Percentiles rank a stretch among this genome's conserved stretches.
Evolutionary conservation across 2,329 filamentous ascomycete genomes (phyloP).

Genomic region (Ambrosiella xylebori): DNA sequence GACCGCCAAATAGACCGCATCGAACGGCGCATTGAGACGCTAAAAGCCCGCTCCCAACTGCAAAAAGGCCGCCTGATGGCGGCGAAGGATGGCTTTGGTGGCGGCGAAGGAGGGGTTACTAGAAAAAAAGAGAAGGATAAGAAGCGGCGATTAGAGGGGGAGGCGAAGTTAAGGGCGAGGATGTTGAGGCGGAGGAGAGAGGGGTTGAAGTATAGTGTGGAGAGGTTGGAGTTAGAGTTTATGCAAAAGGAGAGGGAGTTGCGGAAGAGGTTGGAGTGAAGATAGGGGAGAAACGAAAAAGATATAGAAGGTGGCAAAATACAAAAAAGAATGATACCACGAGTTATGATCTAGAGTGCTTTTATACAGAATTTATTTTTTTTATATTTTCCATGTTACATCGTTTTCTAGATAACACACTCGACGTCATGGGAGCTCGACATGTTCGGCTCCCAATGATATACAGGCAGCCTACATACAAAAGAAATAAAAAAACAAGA

Average conservation of each 20-base stretch:
- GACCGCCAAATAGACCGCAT: slow-evolving; percentile 69
- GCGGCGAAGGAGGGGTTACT: slow-evolving; percentile 4
- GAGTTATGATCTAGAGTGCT: not conserved
- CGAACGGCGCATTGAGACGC: slow-evolving; percentile 62
- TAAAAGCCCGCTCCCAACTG: slow-evolving; percentile 68
- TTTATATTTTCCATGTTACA: too few relatives aligned
- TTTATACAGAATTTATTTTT: not conserved
- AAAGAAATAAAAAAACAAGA: not conserved
- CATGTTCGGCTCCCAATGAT: too few relatives aligned
- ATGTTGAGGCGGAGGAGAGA: slow-evolving; percentile 68
- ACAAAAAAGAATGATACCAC: not conserved
- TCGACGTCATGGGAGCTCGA: too few relatives aligned
- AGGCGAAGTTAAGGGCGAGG: slow-evolving; percentile 33
- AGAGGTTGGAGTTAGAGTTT: slow-evolving; percentile 72
- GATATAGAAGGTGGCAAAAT: not conserved
- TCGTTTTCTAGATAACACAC: too few relatives aligned
- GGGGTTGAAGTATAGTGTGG: slow-evolving; percentile 69
- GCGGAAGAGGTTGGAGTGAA: slow-evolving; percentile 23
- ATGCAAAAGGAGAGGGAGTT: slow-evolving; percentile 51
- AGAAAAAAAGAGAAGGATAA: not conserved
- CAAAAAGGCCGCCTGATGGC: slow-evolving; percentile 49
- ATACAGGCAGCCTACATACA: not conserved
- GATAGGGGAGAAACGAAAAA: not conserved
- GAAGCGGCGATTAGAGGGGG: slow-evolving; percentile 30
- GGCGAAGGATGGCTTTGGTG: slow-evolving; percentile 7